phyloP scores from a whole-genome alignment of 768 basidiomycete species.

The Amanita molliuscula region DNA sequence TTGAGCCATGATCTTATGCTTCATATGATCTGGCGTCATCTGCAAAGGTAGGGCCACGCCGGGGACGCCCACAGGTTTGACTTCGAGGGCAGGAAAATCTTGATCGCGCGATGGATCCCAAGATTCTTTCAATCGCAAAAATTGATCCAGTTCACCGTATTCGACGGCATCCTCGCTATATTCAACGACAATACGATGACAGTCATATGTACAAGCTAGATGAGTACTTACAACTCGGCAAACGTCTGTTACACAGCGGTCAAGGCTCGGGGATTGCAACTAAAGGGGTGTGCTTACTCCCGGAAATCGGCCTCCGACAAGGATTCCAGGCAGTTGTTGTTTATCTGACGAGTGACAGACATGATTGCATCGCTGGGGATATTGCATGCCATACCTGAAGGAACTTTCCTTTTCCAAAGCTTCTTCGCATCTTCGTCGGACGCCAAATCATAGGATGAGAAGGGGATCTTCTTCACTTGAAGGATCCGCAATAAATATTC shows the following conservation, averaged over 20 bases:
- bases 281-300: slow-evolving; percentile 43
- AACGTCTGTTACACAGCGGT: slow-evolving; percentile 39
- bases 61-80: slow-evolving; percentile 68
- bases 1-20: slow-evolving; percentile 41
- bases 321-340: slow-evolving; percentile 76
- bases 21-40: slow-evolving; percentile 73
- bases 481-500: slow-evolving; percentile 76
- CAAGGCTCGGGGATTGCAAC: background rate
- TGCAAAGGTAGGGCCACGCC: slow-evolving; percentile 66
- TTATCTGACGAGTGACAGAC: slow-evolving; percentile 40
- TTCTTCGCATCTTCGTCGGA: slow-evolving; percentile 74
- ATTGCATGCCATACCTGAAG: slow-evolving; percentile 33
- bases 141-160: slow-evolving; percentile 56
- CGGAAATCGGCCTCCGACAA: slow-evolving; percentile 66
- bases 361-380: background rate
- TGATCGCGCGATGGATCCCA: slow-evolving; percentile 54
- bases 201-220: slow-evolving; percentile 7
- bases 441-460: slow-evolving; percentile 75
- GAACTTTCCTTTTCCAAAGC: slow-evolving; percentile 77
- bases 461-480: slow-evolving; percentile 80
- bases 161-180: slow-evolving; percentile 80
- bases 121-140: slow-evolving; percentile 62
- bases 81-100: slow-evolving; percentile 42
- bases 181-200: background rate
- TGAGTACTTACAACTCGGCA: slow-evolving; percentile 52